These are phyloP conservation scores for Amphirosellinia nigrospora DNA, from an alignment of 495 filamentous ascomycete species.

Conservation along the genomic window DNA sequence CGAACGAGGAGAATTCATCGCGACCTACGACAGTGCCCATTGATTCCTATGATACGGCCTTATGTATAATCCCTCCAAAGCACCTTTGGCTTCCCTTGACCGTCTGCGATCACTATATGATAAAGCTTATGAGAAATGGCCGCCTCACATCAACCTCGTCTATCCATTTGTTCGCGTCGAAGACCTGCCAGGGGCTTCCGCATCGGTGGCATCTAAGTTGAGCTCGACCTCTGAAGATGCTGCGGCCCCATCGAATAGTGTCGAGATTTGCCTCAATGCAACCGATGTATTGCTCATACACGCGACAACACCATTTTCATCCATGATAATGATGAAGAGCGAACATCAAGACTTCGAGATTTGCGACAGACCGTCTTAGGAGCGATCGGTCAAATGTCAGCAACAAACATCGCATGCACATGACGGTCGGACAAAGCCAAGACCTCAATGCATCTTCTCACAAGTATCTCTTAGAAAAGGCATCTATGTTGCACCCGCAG, in stretches of 20 bases:
- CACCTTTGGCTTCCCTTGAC: slow-evolving; percentile 51
- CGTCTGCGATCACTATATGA: slow-evolving; percentile 60
- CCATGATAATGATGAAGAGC: slow-evolving; percentile 29
- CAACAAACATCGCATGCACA: slow-evolving; percentile 44
- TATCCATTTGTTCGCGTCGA: slow-evolving; percentile 62
- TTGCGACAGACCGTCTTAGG: slow-evolving; percentile 33
- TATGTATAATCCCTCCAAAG: slow-evolving; percentile 56
- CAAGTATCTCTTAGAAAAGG: slow-evolving; percentile 53
- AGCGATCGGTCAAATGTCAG: slow-evolving; percentile 30
- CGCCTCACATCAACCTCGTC: slow-evolving; percentile 64
- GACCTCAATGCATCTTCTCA: slow-evolving; percentile 41
- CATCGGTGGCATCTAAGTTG: slow-evolving; percentile 36
- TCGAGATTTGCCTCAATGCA: slow-evolving; percentile 38
- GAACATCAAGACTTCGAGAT: slow-evolving; percentile 9
- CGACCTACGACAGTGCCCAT: slow-evolving; percentile 28
- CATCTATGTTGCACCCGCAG: slow-evolving; percentile 41
- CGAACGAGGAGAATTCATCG: slow-evolving; percentile 21
- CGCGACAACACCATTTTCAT: slow-evolving; percentile 54
- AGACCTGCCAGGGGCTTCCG: slow-evolving; percentile 36
- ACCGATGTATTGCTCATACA: slow-evolving; percentile 50
- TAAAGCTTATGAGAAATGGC: slow-evolving; percentile 62
- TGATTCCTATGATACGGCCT: slow-evolving; percentile 54
- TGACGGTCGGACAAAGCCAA: slow-evolving; percentile 62
- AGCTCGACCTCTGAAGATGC: slow-evolving; percentile 15
- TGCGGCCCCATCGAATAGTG: not conserved